A percentile compares a stretch with the other conserved stretches of the same genome.
These are phyloP conservation scores for Peronospora tabacina DNA, from an alignment of 352 stramenopile genomes.

Conservation along the genomic window DNA sequence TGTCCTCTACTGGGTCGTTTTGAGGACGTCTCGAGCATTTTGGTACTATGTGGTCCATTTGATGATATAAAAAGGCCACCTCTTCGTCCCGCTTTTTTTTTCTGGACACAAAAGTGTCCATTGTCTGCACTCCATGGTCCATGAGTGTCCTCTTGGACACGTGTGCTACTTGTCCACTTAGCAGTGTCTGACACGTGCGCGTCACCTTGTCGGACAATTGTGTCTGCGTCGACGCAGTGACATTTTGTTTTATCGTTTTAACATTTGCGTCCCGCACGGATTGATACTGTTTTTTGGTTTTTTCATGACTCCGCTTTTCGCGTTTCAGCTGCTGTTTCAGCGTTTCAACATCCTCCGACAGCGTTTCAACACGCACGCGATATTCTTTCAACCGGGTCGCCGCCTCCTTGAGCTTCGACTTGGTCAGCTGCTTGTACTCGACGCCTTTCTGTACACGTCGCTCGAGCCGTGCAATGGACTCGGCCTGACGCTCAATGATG, in stretches of 20 bases:
- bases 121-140: slow-evolving; percentile 18
- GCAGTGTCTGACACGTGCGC: slow-evolving; percentile 20
- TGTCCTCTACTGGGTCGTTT: background rate
- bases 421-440: slow-evolving; percentile 54
- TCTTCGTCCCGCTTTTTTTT: slow-evolving; percentile 8
- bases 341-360: slow-evolving; percentile 28
- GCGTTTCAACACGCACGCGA: slow-evolving; percentile 44
- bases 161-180: slow-evolving; percentile 14
- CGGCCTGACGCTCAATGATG: slow-evolving; percentile 61
- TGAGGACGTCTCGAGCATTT: slow-evolving; percentile 5
- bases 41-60: slow-evolving; percentile 16
- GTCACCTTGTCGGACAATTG: slow-evolving; percentile 3
- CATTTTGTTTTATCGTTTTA: slow-evolving; percentile 15
- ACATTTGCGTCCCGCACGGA: background rate
- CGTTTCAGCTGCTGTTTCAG: slow-evolving; percentile 20
- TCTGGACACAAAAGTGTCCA: slow-evolving; percentile 3
- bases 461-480: slow-evolving; percentile 45
- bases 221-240: slow-evolving; percentile 10
- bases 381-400: slow-evolving; percentile 52
- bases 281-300: slow-evolving; percentile 14
- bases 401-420: slow-evolving; percentile 62
- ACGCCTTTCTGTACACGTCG: slow-evolving; percentile 26
- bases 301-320: slow-evolving; percentile 2
- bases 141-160: slow-evolving; percentile 5
- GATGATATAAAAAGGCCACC: background rate